Evolutionary conservation across 176 grass and related monocot species (phyloP), one percentile per base, ranked within the genome.

Genomic region (Miscanthus lutarioriparius): DNA sequence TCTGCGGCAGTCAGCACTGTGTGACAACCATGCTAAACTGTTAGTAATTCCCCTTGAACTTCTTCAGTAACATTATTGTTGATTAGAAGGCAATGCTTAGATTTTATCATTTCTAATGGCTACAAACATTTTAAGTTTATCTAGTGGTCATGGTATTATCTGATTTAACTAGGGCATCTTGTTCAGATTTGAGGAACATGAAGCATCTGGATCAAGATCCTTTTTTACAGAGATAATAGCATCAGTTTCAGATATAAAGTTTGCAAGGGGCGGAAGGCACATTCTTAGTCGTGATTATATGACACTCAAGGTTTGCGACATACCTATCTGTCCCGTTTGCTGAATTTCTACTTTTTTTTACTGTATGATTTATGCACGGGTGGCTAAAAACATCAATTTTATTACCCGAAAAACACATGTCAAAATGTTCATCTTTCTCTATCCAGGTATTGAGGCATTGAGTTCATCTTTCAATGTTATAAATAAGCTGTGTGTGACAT

Each of bases 231-330:
- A 97, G 82, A 97, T 97, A 87, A 92, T 97, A 37, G 94, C 92
- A 25, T 97, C 94, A 33, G 89, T 97, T 83, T 97, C 94, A 10
- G 92, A 97, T 72, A 83, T 97, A 49, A 97, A 92, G 44, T 97
- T 94, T 89, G 82, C 94, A 33, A 97, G 88, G 78, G 83, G 89
- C 19, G 94, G 94, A 82, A 92, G 94, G 76, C 56, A 94, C 80
- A 90, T 97, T 81, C 94, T 97, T 67, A 94, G 94, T 75, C 94
- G 94, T 82, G 94, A 97, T 88, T 97, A 97, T 88, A 97, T 97
- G 94, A 92, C 92, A 72, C 94, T 97, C 16, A 97, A 97, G 90
- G 94, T 97, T 80, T 41, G 40, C 64, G 72, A 64, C 41, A 1
- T n/a, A 84, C 28, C 33, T 65, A 54, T 41, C 22, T 78, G 20